phyloP scores from a whole-genome alignment of 148 eudicot genomes.

The Camellia japonica region DNA sequence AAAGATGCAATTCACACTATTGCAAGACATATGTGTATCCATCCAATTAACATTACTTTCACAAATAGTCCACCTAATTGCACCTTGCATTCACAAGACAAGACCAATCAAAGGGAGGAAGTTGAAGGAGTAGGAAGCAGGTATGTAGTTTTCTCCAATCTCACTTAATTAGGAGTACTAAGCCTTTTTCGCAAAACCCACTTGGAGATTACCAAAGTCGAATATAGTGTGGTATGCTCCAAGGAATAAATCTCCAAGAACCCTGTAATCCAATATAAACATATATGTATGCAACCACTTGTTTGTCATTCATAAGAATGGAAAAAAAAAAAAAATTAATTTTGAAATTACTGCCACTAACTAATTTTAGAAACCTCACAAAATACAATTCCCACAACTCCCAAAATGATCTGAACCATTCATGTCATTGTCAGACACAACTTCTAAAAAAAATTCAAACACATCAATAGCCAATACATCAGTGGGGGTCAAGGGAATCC shows the following conservation, averaged over 20 bases:
- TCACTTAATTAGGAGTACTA: background rate
- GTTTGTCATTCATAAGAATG: background rate
- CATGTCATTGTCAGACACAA: too few species aligned
- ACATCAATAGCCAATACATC: too few species aligned
- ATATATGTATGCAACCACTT: background rate
- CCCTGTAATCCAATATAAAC: slow-evolving; percentile 21
- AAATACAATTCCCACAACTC: too few species aligned
- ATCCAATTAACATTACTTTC: too few species aligned
- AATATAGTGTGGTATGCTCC: slow-evolving; percentile 51
- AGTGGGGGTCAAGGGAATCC: too few species aligned
- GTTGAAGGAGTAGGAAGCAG: background rate
- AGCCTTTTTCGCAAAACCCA: slow-evolving; percentile 39
- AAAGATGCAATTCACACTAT: background rate
- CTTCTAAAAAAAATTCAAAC: too few species aligned
- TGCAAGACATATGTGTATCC: too few species aligned
- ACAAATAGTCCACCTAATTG: background rate
- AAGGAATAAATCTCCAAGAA: slow-evolving; percentile 47
- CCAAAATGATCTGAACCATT: too few species aligned
- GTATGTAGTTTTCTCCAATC: background rate
- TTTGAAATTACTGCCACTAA: background rate
- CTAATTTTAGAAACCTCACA: background rate
- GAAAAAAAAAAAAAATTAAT: background rate
- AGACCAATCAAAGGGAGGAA: background rate
- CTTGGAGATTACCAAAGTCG: slow-evolving; percentile 38
- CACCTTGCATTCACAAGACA: background rate